Conservation (phyloP, 2,329 filamentous ascomycete species). For the Didymella keratinophila region DNA sequence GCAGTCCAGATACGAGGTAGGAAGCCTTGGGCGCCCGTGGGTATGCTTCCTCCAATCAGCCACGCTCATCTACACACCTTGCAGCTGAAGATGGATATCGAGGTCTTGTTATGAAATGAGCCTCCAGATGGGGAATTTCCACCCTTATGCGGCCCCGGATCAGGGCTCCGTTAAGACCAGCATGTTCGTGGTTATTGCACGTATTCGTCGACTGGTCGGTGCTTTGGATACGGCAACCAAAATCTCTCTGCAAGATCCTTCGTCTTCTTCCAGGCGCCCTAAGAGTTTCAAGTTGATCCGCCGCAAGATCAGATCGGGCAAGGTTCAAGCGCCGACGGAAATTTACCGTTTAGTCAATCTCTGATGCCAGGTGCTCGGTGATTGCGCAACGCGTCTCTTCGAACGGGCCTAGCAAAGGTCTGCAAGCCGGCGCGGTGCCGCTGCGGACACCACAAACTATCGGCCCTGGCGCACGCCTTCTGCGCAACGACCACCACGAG, state of each 20-base stretch:
- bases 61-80: not conserved
- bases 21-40: conserved; percentile 3
- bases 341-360: conserved; percentile 21
- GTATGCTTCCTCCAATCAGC: conserved; percentile 12
- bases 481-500: conserved; percentile 26
- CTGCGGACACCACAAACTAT: conserved; percentile 27
- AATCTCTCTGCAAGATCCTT: conserved; percentile 44
- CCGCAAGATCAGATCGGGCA: conserved; percentile 39
- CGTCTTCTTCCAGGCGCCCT: conserved; percentile 40
- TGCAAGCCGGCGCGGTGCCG: conserved; percentile 29
- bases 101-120: not conserved
- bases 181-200: conserved; percentile 15
- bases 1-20: conserved; percentile 14
- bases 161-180: conserved; percentile 5
- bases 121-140: conserved; percentile 2
- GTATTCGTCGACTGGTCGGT: conserved; percentile 33
- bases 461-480: conserved; percentile 26
- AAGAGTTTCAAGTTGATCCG: conserved; percentile 47
- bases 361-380: conserved; percentile 49
- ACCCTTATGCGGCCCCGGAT: not conserved
- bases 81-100: conserved; percentile 3
- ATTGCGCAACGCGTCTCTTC: conserved; percentile 48
- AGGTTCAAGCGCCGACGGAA: conserved; percentile 38
- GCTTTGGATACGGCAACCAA: conserved; percentile 31
- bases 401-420: conserved; percentile 20